Evolutionary conservation across 2,329 filamentous ascomycete species (phyloP).

Genomic region (Alternaria sp.): DNA sequence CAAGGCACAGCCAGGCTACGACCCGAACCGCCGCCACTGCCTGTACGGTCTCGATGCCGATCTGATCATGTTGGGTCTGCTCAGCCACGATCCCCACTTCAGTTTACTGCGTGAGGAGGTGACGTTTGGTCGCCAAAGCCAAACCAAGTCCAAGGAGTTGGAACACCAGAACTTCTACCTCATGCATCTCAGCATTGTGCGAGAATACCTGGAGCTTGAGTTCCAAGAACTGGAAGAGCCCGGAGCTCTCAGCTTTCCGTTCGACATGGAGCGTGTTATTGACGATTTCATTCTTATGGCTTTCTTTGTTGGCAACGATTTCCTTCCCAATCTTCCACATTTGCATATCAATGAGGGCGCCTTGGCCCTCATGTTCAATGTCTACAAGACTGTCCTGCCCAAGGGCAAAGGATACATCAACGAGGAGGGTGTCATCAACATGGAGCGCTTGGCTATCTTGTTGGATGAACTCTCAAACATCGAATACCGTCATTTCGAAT

Average conservation of each 20-base stretch:
- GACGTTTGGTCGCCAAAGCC: slow-evolving; percentile 87
- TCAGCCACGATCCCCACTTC: slow-evolving; percentile 98
- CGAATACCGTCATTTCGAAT: slow-evolving; percentile 91
- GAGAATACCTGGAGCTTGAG: slow-evolving; percentile 95
- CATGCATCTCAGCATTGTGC: slow-evolving; percentile 95
- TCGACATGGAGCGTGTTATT: slow-evolving; percentile 94
- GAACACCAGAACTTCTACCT: slow-evolving; percentile 99
- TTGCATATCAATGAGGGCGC: slow-evolving; percentile 99
- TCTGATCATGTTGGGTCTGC: slow-evolving; percentile 95
- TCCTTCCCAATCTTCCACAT: slow-evolving; percentile 93
- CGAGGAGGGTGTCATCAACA: slow-evolving; percentile 89
- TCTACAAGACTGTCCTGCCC: slow-evolving; percentile 91
- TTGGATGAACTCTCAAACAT: slow-evolving; percentile 86
- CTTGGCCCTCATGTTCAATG: slow-evolving; percentile 93
- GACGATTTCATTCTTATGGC: slow-evolving; percentile 99
- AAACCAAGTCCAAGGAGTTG: slow-evolving; percentile 91
- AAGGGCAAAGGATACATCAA: slow-evolving; percentile 94
- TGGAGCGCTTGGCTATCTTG: slow-evolving; percentile 77
- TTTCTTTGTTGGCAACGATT: slow-evolving; percentile 99
- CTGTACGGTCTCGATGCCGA: slow-evolving; percentile 97
- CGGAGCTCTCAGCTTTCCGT: slow-evolving; percentile 75
- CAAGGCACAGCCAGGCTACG: slow-evolving; percentile 92
- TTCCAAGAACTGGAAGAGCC: slow-evolving; percentile 89
- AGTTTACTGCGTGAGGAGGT: slow-evolving; percentile 96
- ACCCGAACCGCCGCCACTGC: slow-evolving; percentile 93